Percentiles rank a stretch among this genome's conserved stretches.
Conservation (phyloP, 202 grass and related monocot genomes). For the Bolboschoenoplectus hybrid region DNA sequence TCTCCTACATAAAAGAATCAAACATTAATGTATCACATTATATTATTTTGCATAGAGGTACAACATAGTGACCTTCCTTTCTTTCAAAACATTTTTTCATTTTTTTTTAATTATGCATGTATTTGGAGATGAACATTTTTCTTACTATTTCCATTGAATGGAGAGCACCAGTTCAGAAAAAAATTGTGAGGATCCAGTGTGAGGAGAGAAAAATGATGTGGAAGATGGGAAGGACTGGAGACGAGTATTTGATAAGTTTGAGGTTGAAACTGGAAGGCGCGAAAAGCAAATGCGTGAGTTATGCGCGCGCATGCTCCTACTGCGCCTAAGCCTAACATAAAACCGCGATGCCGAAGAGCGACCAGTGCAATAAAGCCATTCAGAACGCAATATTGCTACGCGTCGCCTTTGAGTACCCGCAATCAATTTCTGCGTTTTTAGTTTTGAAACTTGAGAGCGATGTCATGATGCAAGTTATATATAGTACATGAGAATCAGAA, state of each 20-base stretch:
- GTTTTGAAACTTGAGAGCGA: not conserved
- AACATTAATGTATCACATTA: too few species aligned
- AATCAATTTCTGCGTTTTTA: too few species aligned
- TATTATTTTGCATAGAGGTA: too few species aligned
- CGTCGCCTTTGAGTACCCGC: not conserved
- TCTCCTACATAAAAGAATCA: too few species aligned
- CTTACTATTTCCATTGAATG: not conserved
- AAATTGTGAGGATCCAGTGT: not conserved
- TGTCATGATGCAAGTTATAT: not conserved
- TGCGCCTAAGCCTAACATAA: not conserved
- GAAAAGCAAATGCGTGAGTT: constrained; percentile 16
- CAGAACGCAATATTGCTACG: constrained; percentile 15
- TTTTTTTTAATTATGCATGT: too few species aligned
- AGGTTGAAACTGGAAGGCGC: not conserved
- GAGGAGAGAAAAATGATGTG: too few species aligned
- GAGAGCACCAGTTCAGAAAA: not conserved
- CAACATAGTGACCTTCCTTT: too few species aligned
- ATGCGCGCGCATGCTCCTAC: not conserved
- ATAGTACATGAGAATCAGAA: too few species aligned
- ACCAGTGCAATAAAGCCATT: constrained; percentile 4
- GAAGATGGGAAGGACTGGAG: not conserved
- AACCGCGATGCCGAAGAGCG: not conserved
- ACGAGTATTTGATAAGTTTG: constrained; percentile 1
- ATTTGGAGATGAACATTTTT: too few species aligned
- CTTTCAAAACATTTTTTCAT: too few species aligned